Conservation (phyloP, 768 basidiomycete genomes). For the Hemileccinum impolitum region DNA sequence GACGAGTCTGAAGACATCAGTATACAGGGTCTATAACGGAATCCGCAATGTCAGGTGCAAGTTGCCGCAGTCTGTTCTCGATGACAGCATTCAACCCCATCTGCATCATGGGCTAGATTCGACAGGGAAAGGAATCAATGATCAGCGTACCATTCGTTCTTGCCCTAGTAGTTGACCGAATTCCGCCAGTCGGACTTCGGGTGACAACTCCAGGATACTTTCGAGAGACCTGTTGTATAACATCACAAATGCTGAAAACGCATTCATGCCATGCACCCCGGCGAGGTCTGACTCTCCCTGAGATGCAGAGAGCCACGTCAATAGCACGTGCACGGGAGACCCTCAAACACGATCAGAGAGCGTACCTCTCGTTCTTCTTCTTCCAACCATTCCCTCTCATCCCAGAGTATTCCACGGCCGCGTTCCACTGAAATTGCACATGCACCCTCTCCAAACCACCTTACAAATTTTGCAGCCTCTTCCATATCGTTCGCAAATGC, state of each 20-base stretch:
- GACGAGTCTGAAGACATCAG: slow-evolving; percentile 11
- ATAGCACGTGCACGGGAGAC: slow-evolving; percentile 10
- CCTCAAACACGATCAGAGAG: slow-evolving; percentile 10
- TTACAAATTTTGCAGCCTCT: slow-evolving; percentile 53
- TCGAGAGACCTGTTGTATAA: slow-evolving; percentile 52
- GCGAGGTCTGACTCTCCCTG: slow-evolving; percentile 65
- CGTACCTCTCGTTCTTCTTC: slow-evolving; percentile 51
- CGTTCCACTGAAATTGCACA: slow-evolving; percentile 41
- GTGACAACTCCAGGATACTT: slow-evolving; percentile 49
- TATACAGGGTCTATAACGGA: slow-evolving; percentile 10
- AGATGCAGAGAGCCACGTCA: slow-evolving; percentile 6
- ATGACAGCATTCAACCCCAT: slow-evolving; percentile 35
- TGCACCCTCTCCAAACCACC: slow-evolving; percentile 58
- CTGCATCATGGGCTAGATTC: slow-evolving; percentile 23
- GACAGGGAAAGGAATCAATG: background rate
- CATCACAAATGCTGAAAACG: slow-evolving; percentile 64
- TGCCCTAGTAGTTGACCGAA: slow-evolving; percentile 48
- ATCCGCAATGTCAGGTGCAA: slow-evolving; percentile 16
- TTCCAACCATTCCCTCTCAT: slow-evolving; percentile 59
- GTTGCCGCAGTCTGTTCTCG: slow-evolving; percentile 31
- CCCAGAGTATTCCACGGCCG: slow-evolving; percentile 48
- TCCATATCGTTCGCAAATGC: slow-evolving; percentile 61
- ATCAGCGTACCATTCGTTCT: slow-evolving; percentile 49
- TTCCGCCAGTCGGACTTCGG: slow-evolving; percentile 44
- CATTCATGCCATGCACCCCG: slow-evolving; percentile 59